Base-by-base conservation (phyloP, 371 early-diverging fungal species). In the Fennellomyces sp. region DNA sequence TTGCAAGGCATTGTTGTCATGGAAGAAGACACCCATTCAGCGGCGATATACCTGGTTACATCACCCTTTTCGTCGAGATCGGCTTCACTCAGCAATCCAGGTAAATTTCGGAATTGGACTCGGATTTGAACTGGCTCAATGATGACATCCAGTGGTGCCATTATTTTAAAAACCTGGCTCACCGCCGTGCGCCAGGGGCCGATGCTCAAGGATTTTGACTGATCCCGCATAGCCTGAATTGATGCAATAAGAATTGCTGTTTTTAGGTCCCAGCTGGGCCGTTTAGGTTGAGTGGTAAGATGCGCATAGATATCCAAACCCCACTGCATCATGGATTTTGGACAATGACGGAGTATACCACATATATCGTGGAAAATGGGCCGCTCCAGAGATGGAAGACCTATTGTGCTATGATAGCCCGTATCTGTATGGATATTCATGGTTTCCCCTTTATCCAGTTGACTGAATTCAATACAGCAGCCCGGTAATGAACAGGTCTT, bases 21-120 rank as follows among this genome's bases (percentile, higher is more conserved):
- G 41, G n/a, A n/a, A n/a, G n/a, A n/a, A n/a, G n/a, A n/a, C n/a
- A 41, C 8, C 41, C 41, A 41, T n/a, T 41, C 41, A 41, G 41
- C 41, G n/a, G n/a, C 41, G 21, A 41, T 41, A 10, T 19, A 13
- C 5, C 41, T n/a, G 5, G 41, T n/a, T n/a, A n/a, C 41, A 41
- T 41, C 21, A n/a, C n/a, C n/a, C n/a, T n/a, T n/a, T 2, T 41
- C 41, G n/a, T 41, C 19, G n/a, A 19, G 41, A 41, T 41, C 41
- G n/a, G 21, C 10, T 5, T 41, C 41, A 5, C 21, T 41, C 7
- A 41, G 41, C 21, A 41, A 19, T 13, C 41, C 41, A 2, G 41
- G 41, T 0, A 41, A 10, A 19, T 0, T 8, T 41, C 41, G 12
- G 1, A 21, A n/a, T 1, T 41, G 41, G 7, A 48, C 48, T 0